Evolutionary conservation across 129 eudicot genomes (phyloP).

Genomic region (Escallonia rubra): DNA sequence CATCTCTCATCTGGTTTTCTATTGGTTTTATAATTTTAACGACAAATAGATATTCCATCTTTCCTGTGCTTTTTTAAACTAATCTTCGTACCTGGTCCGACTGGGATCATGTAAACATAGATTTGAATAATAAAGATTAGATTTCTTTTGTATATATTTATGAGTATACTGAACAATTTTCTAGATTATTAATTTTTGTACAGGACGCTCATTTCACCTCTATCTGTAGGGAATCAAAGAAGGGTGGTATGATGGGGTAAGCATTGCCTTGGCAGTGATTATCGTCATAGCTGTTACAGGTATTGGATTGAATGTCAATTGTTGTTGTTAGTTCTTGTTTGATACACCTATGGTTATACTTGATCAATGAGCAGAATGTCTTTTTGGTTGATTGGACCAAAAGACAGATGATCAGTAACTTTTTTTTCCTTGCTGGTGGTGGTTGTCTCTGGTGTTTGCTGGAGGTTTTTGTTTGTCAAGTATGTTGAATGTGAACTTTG

Average conservation of each 20-base stretch:
- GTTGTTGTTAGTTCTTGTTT: background rate
- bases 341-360: background rate
- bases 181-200: background rate
- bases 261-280: slow-evolving; percentile 86
- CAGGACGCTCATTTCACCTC: background rate
- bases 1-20: background rate
- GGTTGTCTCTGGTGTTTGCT: background rate
- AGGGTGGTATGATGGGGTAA: slow-evolving; percentile 99
- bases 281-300: slow-evolving; percentile 91
- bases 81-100: too few species aligned
- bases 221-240: slow-evolving; percentile 68
- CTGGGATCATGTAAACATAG: too few species aligned
- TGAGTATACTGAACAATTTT: background rate
- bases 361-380: too few species aligned
- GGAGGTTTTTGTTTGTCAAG: background rate
- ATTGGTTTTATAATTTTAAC: background rate
- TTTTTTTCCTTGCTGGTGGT: background rate
- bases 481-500: background rate
- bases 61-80: background rate
- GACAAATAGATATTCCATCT: too few species aligned
- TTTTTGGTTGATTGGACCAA: too few species aligned
- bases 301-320: slow-evolving; percentile 22
- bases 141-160: background rate
- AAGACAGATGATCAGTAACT: background rate
- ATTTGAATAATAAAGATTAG: too few species aligned